Conservation (phyloP, 176 grass and related monocot species). For the Raddia distichophylla region DNA sequence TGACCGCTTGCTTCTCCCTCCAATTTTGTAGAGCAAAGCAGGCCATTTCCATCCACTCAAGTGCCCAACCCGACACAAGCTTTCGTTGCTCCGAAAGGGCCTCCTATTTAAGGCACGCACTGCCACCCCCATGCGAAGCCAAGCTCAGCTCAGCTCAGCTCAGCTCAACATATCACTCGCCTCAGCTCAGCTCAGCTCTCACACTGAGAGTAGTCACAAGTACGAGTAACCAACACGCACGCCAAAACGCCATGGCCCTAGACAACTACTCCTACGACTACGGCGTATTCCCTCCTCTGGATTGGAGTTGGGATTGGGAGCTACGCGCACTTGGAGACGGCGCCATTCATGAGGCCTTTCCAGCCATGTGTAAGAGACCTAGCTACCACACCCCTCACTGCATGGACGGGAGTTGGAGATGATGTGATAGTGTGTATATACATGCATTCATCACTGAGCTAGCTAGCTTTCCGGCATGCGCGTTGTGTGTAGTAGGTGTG, state of each 20-base stretch:
- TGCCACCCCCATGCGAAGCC: conserved; percentile 34
- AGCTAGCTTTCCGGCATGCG: not conserved
- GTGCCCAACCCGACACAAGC: conserved; percentile 33
- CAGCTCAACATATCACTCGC: conserved; percentile 9
- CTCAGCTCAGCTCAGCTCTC: not conserved
- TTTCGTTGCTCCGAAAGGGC: conserved; percentile 49
- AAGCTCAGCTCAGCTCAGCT: too few species aligned
- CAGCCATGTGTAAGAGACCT: conserved; percentile 41
- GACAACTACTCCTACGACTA: conserved; percentile 17
- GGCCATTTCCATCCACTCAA: conserved; percentile 29
- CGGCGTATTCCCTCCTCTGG: conserved; percentile 36
- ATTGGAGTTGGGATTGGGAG: conserved; percentile 36
- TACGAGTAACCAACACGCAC: not conserved
- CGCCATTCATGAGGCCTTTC: conserved; percentile 1
- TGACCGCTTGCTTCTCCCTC: conserved; percentile 38
- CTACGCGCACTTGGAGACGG: conserved; percentile 28
- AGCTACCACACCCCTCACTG: not conserved
- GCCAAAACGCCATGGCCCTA: conserved; percentile 51
- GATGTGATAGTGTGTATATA: too few species aligned
- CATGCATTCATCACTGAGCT: not conserved
- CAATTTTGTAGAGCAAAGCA: not conserved
- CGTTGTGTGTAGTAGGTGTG: conserved; percentile 44
- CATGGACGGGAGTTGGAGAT: not conserved
- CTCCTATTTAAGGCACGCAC: conserved; percentile 54
- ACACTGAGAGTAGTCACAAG: too few species aligned